Evolutionary conservation across 768 basidiomycete species (phyloP), one percentile per base, ranked within the genome.

Genomic region (Rhodotorula diobovata): DNA sequence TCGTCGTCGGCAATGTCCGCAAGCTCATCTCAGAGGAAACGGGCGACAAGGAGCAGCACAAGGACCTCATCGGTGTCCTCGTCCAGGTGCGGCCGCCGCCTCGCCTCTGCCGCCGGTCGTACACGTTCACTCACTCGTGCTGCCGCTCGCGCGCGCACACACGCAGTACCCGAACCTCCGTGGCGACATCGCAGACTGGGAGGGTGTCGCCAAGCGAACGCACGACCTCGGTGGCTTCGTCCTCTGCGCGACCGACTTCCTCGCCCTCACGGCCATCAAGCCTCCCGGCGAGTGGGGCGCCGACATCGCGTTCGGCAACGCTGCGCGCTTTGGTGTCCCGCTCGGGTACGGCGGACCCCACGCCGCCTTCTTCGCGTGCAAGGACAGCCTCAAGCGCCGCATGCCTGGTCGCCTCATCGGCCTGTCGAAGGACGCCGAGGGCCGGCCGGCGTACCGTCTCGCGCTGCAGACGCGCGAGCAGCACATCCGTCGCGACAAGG

Each of bases 271-370:
- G 4, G 85, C 93, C 84, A 84, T 99, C 69, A 92, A 90, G 76
- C 91, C 95, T 39, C 95, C 95, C 23, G 95, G 96, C 67, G 96
- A 98, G 84, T 98, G 95, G 93, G 95, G 95, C 61, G 94, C 93
- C 41, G 95, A 99, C 80, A 87, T 98, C 73, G 94, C 91, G 15
- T 83, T 95, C 56, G 96, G 96, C 50, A 97, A 95, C 80, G 92
- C 93, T 25, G 95, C 90, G 41, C 87, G 96, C 28, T 99, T 99
- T 77, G 96, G 96, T 78, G 95, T 99, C 25, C 94, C 95, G 30
- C 86, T 88, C 56, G 95, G 95, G n/a, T 96, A 93, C 80, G 95
- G 95, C 64, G 95, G 95, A 25, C 95, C 95, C 30, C 95, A 99
- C 79, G 95, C 89, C 30, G 96, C 91, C 0, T 99, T 98, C 85